Evolutionary conservation across 2,329 filamentous ascomycete genomes (phyloP).

Genomic region (Xylaria sp.): DNA sequence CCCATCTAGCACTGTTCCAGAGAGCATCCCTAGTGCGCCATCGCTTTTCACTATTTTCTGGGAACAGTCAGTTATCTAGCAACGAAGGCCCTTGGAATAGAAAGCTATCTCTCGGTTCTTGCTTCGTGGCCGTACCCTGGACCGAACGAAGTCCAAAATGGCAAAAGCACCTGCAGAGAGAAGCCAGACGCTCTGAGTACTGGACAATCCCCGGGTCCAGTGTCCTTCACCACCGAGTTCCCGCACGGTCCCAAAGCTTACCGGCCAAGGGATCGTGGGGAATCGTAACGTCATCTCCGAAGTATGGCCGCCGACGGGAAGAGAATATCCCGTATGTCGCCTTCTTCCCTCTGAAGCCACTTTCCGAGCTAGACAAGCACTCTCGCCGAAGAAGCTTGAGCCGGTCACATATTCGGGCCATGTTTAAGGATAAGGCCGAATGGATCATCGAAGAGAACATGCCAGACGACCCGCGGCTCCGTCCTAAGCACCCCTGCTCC

Average conservation of each 20-base stretch:
- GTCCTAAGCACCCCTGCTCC: slow-evolving; percentile 40
- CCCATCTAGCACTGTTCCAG: slow-evolving; percentile 37
- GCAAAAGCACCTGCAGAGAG: background rate
- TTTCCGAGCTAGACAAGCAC: slow-evolving; percentile 49
- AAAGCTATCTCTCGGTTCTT: slow-evolving; percentile 36
- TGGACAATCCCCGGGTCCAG: background rate
- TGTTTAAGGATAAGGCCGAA: slow-evolving; percentile 50
- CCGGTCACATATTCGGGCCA: slow-evolving; percentile 51
- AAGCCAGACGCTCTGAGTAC: slow-evolving; percentile 8
- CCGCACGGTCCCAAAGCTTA: slow-evolving; percentile 38
- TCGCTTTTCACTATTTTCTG: slow-evolving; percentile 40
- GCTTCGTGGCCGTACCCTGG: slow-evolving; percentile 29
- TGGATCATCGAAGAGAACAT: slow-evolving; percentile 30
- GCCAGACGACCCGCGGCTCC: background rate
- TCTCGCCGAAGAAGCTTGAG: slow-evolving; percentile 53
- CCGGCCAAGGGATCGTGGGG: slow-evolving; percentile 38
- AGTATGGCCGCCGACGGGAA: background rate
- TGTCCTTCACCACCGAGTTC: slow-evolving; percentile 23
- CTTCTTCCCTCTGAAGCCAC: slow-evolving; percentile 44
- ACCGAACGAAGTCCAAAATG: background rate
- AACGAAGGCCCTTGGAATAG: slow-evolving; percentile 58
- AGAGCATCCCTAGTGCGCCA: slow-evolving; percentile 31
- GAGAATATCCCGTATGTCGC: slow-evolving; percentile 18
- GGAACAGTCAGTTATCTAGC: slow-evolving; percentile 42
- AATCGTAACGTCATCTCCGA: slow-evolving; percentile 10